Evolutionary conservation across 2,329 filamentous ascomycete species (phyloP), one percentile per base, ranked within the genome.

Genomic region (Arthrobotrys conoides): DNA sequence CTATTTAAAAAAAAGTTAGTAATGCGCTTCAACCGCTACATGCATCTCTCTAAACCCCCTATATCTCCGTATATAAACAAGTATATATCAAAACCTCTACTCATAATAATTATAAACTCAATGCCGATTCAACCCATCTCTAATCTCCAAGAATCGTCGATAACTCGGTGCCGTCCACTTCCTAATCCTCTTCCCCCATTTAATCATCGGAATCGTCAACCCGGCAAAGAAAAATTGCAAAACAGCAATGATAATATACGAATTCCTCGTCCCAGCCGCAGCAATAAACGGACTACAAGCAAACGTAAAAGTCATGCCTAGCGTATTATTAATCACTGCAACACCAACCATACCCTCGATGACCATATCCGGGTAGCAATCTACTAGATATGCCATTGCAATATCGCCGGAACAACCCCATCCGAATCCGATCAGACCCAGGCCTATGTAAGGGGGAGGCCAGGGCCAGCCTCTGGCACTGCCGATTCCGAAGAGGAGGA

Each of bases 321-420:
- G 83, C 1, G 85, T 86, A 82, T 89, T 89, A 83, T 89, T 89
- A 82, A 89, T 88, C 20, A 88, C 87, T 1, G 87, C 86, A 0
- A 89, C 88, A 5, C 88, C 87, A 0, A 89, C 88, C 88, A 89
- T 89, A 30, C 88, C 88, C 80, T 89, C 88, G 1, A 89, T 83
- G 5, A 89, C 86, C 85, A 88, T 88, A 38, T 88, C 87, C 0
- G 87, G 87, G 73, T 89, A 89, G 2, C 86, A 86, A 75, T 89
- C 88, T 80, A 87, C 87, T 3, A 89, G 83, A 76, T 89, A 89
- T 0, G 88, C 87, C 84, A 88, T 86, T 68, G 86, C 85, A 72
- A 90, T 82, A 82, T 89, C 88, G 5, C 88, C 88, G 1, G 87
- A 87, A 64, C 88, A 89, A 6, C 88, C 88, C 83, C 88, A 89